phyloP scores from a whole-genome alignment of 179 eudicot species.

The Beta corolliflora region DNA sequence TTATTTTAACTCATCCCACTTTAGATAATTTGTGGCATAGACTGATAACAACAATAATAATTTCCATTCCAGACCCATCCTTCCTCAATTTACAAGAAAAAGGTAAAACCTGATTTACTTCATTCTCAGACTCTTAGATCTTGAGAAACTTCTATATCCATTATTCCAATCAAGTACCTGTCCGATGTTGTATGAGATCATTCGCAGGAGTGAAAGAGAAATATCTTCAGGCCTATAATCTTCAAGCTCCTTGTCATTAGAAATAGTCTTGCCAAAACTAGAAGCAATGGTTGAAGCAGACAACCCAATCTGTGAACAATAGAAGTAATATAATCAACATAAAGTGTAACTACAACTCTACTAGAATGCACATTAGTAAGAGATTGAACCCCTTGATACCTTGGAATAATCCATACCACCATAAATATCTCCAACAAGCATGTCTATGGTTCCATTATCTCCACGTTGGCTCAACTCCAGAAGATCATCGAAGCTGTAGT shows the following conservation, averaged over 20 bases:
- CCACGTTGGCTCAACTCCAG: constrained; percentile 96
- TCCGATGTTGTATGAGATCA: constrained; percentile 99
- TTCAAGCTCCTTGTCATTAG: constrained; percentile 79
- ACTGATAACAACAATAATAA: neutral
- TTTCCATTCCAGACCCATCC: constrained; percentile 1
- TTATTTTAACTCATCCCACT: neutral
- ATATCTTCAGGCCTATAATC: constrained; percentile 98
- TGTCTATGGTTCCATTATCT: constrained; percentile 87
- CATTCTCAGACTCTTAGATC: constrained; percentile 16
- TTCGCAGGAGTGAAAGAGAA: constrained; percentile 88
- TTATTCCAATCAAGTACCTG: constrained; percentile 54
- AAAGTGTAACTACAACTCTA: neutral
- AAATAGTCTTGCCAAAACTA: constrained; percentile 96
- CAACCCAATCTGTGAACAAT: constrained; percentile 74
- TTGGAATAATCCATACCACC: constrained; percentile 96
- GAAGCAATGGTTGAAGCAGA: constrained; percentile 99
- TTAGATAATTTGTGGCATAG: neutral
- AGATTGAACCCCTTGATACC: constrained; percentile 35
- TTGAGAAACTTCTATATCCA: neutral
- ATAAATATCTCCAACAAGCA: constrained; percentile 98
- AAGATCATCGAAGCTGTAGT: constrained; percentile 84
- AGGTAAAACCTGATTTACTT: neutral
- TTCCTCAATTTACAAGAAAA: neutral
- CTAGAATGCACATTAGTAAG: neutral
- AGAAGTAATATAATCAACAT: constrained; percentile 12